phyloP scores from a whole-genome alignment of 192 early-diverging fungal genomes.

The Rhizoclosmatium globosum region DNA sequence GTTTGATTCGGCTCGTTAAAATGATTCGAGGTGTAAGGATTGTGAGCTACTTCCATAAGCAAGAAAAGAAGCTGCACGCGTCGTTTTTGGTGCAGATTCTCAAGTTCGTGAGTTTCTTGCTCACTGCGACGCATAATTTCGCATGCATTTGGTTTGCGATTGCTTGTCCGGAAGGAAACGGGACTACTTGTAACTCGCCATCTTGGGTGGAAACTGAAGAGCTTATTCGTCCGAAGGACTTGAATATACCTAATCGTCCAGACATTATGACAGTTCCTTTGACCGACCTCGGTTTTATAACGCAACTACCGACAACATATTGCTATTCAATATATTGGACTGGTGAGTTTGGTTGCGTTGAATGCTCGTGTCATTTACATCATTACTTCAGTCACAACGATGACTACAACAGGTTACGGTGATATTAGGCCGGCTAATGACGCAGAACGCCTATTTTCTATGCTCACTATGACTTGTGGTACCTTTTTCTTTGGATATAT shows the following conservation, averaged over 20 bases:
- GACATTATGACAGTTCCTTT: too few species aligned
- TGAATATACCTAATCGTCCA: constrained; percentile 5
- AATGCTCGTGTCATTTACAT: constrained; percentile 20
- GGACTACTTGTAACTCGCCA: not conserved
- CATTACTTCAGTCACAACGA: constrained; percentile 46
- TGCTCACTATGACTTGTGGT: constrained; percentile 49
- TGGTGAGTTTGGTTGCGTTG: too few species aligned
- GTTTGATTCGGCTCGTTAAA: constrained; percentile 52
- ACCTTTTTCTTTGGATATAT: constrained; percentile 60
- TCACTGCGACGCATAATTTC: constrained; percentile 45
- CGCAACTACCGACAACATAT: constrained; percentile 11
- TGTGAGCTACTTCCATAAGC: constrained; percentile 45
- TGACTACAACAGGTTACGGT: constrained; percentile 59
- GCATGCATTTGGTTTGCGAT: constrained; percentile 53
- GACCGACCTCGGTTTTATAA: not conserved
- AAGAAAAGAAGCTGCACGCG: constrained; percentile 58
- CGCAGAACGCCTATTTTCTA: constrained; percentile 51
- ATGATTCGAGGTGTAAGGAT: constrained; percentile 44
- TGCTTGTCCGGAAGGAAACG: constrained; percentile 41
- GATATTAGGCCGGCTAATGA: constrained; percentile 53
- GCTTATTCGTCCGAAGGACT: not conserved
- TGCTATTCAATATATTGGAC: constrained; percentile 51
- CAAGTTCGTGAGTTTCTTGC: constrained; percentile 53
- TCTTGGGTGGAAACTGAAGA: constrained; percentile 26
- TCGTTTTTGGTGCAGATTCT: constrained; percentile 47